phyloP scores from a whole-genome alignment of 371 early-diverging fungal genomes.

The Coemansia sp. region DNA sequence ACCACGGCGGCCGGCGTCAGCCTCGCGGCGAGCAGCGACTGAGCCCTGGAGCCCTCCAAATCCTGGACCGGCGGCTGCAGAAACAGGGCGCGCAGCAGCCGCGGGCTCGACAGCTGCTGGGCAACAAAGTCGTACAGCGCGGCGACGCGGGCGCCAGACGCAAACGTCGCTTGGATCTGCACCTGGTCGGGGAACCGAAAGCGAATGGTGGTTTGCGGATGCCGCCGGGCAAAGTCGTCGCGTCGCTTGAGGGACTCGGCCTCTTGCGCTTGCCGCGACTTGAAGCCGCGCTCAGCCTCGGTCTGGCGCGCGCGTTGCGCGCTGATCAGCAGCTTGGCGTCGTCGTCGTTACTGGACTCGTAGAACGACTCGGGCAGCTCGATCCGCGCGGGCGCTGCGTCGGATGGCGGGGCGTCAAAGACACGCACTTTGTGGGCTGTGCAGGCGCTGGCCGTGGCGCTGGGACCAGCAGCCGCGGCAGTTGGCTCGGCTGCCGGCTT shows the following conservation, averaged over 20 bases:
- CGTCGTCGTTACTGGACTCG: constrained; percentile 48
- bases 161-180: constrained; percentile 56
- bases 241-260: constrained; percentile 45
- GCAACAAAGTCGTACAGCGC: constrained; percentile 24
- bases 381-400: constrained; percentile 28
- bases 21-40: constrained; percentile 53
- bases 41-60: constrained; percentile 2
- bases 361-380: constrained; percentile 61
- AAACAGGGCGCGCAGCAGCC: constrained; percentile 11
- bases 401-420: constrained; percentile 6
- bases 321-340: constrained; percentile 51
- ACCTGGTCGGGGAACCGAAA: constrained; percentile 58
- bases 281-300: constrained; percentile 51
- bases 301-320: constrained; percentile 37
- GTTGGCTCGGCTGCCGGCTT: background rate
- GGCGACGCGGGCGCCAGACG: constrained; percentile 46
- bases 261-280: constrained; percentile 58
- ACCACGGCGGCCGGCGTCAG: constrained; percentile 57
- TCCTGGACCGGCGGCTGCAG: constrained; percentile 32
- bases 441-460: background rate
- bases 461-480: background rate
- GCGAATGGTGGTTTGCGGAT: constrained; percentile 58
- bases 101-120: constrained; percentile 9
- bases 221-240: constrained; percentile 35
- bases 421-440: constrained; percentile 15